These are phyloP conservation scores for Beta vulgaris DNA, from an alignment of 148 eudicot genomes.

Conservation along the genomic window DNA sequence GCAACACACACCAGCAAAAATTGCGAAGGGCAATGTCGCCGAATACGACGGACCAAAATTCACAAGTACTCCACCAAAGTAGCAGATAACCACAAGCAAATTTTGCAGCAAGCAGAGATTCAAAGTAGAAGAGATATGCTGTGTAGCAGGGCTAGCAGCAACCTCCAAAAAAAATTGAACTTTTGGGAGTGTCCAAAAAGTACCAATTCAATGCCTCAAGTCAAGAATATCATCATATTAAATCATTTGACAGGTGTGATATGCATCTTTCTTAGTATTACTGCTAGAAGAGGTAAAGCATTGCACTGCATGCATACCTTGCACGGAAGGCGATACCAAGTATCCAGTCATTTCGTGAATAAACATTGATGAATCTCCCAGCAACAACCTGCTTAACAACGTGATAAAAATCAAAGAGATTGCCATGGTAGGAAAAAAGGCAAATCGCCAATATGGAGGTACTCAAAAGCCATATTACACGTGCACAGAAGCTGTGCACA, in stretches of 20 bases:
- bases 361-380: slow-evolving; percentile 92
- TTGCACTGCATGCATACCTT: slow-evolving; percentile 40
- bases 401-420: background rate
- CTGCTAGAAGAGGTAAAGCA: slow-evolving; percentile 2
- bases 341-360: slow-evolving; percentile 87
- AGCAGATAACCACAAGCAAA: background rate
- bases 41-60: background rate
- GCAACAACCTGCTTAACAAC: slow-evolving; percentile 67
- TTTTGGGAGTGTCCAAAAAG: background rate
- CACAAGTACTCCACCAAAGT: background rate
- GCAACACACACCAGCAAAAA: background rate
- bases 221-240: background rate
- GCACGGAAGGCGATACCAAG: slow-evolving; percentile 98
- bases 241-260: background rate
- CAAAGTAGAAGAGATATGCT: background rate
- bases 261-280: background rate
- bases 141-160: no score
- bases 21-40: background rate
- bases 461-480: background rate
- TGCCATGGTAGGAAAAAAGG: background rate
- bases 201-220: background rate
- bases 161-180: background rate
- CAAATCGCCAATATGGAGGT: background rate
- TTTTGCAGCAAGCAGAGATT: background rate
- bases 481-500: slow-evolving; percentile 2